A percentile compares a stretch with the other conserved stretches of the same genome.
phyloP scores from a whole-genome alignment of 2,329 filamentous ascomycete genomes.

The Teratosphaeria nubilosa region DNA sequence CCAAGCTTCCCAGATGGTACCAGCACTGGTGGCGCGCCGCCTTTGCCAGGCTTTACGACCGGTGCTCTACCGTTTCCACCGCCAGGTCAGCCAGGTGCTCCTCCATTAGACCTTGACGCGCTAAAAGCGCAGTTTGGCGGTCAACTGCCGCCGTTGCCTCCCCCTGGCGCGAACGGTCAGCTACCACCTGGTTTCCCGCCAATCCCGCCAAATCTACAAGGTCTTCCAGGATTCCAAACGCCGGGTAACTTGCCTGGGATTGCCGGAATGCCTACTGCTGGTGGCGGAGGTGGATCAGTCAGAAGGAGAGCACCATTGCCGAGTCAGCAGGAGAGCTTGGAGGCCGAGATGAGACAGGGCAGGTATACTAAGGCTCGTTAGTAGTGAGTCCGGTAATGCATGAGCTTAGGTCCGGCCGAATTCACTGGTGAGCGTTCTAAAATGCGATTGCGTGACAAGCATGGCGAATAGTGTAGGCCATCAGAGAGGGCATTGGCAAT shows the following conservation, averaged over 20 bases:
- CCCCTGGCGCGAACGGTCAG: slow-evolving; percentile 5
- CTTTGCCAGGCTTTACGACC: slow-evolving; percentile 11
- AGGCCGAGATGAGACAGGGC: slow-evolving; percentile 59
- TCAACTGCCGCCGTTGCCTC: slow-evolving; percentile 20
- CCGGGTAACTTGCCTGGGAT: slow-evolving; percentile 9
- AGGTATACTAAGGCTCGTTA: slow-evolving; percentile 37
- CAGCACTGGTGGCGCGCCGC: slow-evolving; percentile 32
- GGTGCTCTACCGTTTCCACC: slow-evolving; percentile 15
- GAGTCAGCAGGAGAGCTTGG: slow-evolving; percentile 72
- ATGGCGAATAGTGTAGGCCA: background rate
- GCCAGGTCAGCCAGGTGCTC: slow-evolving; percentile 12
- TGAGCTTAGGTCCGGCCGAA: background rate
- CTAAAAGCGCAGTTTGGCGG: slow-evolving; percentile 22
- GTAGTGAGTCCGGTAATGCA: background rate
- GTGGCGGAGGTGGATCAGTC: background rate
- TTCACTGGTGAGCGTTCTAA: background rate
- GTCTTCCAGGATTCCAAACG: slow-evolving; percentile 1
- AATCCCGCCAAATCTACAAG: slow-evolving; percentile 14
- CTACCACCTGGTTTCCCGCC: slow-evolving; percentile 27
- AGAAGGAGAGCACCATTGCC: slow-evolving; percentile 60
- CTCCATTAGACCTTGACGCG: slow-evolving; percentile 22
- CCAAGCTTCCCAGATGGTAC: slow-evolving; percentile 30
- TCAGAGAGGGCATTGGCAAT: too few relatives aligned
- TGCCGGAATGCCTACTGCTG: background rate
- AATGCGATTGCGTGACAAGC: background rate